A percentile compares a stretch with the other conserved stretches of the same genome.
Evolutionary conservation across 495 filamentous ascomycete genomes (phyloP).

Genomic region (Glonium stellatum): DNA sequence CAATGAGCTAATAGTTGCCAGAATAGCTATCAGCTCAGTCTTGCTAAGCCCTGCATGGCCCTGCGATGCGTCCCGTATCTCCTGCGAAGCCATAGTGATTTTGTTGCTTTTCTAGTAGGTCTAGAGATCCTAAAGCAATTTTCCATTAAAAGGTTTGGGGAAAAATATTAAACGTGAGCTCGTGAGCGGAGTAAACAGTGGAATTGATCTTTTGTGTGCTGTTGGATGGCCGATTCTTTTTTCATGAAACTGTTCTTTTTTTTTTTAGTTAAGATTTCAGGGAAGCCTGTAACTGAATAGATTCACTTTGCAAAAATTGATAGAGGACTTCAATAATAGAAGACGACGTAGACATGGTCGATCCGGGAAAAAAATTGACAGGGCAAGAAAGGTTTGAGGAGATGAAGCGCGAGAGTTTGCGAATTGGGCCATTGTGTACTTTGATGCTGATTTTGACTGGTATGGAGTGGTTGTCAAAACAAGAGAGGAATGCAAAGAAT

Average conservation of each 20-base stretch:
- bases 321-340: no score
- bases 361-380: not conserved
- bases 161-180: not conserved
- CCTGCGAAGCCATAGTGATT: conserved; percentile 1
- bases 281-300: no score
- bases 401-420: not conserved
- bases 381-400: not conserved
- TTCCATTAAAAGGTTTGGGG: no score
- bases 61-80: not conserved
- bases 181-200: not conserved
- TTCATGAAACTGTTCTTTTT: not conserved
- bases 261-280: no score
- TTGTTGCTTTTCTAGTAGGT: not conserved
- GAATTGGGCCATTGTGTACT: conserved; percentile 8
- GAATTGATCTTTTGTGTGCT: not conserved
- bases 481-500: conserved; percentile 22
- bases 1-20: conserved; percentile 6
- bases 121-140: no score
- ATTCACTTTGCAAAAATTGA: no score
- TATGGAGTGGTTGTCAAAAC: conserved; percentile 21
- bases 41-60: conserved; percentile 5
- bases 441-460: not conserved
- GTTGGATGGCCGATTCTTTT: not conserved
- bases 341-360: no score
- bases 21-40: conserved; percentile 6